Conservation (phyloP, 306 rosid genomes). For the Vigna nakashimae region DNA sequence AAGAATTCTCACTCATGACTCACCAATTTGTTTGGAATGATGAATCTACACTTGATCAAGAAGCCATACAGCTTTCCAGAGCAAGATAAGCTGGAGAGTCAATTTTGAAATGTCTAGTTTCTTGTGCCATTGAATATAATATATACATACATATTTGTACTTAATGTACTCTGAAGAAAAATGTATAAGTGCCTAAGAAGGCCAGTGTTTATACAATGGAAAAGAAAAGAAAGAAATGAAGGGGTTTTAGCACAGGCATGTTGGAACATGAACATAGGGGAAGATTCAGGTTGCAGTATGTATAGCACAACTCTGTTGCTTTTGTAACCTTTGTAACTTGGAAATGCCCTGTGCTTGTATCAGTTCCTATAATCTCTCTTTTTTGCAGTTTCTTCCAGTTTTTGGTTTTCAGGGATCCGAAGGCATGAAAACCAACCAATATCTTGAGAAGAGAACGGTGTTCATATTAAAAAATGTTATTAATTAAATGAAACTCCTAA, state of each 20-base stretch:
- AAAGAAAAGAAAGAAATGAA: constrained; percentile 36
- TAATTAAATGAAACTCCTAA: too few relatives aligned
- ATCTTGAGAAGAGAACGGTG: not conserved
- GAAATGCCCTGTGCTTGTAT: constrained; percentile 18
- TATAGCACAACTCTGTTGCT: constrained; percentile 17
- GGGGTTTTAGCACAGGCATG: constrained; percentile 24
- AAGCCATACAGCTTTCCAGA: constrained; percentile 84
- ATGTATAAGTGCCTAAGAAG: constrained; percentile 11
- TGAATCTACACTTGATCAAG: constrained; percentile 82
- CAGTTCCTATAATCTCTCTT: not conserved
- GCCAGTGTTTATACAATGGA: not conserved
- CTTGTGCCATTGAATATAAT: not conserved
- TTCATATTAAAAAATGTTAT: not conserved
- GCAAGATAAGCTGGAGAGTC: constrained; percentile 60
- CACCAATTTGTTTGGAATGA: constrained; percentile 83
- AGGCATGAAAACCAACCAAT: not conserved
- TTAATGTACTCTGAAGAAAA: constrained; percentile 16
- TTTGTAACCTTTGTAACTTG: constrained; percentile 38
- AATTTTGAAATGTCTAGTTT: constrained; percentile 48
- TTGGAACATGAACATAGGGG: constrained; percentile 4
- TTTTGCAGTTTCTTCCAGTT: not conserved
- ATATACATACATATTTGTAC: constrained; percentile 10
- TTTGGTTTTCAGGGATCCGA: constrained; percentile 12
- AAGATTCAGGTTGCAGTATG: constrained; percentile 38
- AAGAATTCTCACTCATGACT: constrained; percentile 57